Base-by-base conservation (phyloP, 2,329 filamentous ascomycete species). In the Pleomassaria siparia region DNA sequence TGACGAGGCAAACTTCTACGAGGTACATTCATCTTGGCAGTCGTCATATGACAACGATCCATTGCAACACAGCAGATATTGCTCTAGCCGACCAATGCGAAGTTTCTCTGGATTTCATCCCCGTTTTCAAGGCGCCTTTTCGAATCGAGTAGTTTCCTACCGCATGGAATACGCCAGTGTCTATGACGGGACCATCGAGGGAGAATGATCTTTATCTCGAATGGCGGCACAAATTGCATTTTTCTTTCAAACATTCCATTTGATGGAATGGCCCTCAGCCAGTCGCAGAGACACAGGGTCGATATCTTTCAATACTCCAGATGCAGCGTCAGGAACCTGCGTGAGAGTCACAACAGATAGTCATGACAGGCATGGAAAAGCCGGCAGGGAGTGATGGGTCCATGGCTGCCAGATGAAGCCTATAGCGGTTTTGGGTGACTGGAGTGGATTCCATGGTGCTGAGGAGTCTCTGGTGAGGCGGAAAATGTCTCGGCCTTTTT, bases 1-100 rank as follows among this genome's bases (percentile, higher is more conserved):
- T 84, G 76, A 78, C 28, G 49, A 24, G 48, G 35, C 26, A 55
- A 54, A 46, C 45, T 52, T 40, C 47, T 21, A 13, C 24, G 3
- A 26, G 41, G 37, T 37, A 21, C 22, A 43, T 32, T 49, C 33
- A 43, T 41, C 26, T 30, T 40, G 40, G 40, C 32, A 28, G 41
- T 22, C 29, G 50, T 33, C 44, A 43, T 41, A 46, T 12, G 10
- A 35, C 11, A 25, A 18, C 29, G 20, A 13, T 13, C 8, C 20
- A 28, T 21, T 24, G 11, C 18, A 26, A 3, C 41, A 36, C 25
- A 45, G 30, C 43, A 32, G 15, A 30, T 26, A 26, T 20, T 41
- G 40, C 28, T 35, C 20, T n/a, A 28, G 29, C 25, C 20, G 42
- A 40, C 28, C 26, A 33, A 12, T 3, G 40, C 22, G 40, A 33